These are phyloP conservation scores for Neoascochyta sp. DNA, from an alignment of 2,329 filamentous ascomycete genomes.

Conservation along the genomic window DNA sequence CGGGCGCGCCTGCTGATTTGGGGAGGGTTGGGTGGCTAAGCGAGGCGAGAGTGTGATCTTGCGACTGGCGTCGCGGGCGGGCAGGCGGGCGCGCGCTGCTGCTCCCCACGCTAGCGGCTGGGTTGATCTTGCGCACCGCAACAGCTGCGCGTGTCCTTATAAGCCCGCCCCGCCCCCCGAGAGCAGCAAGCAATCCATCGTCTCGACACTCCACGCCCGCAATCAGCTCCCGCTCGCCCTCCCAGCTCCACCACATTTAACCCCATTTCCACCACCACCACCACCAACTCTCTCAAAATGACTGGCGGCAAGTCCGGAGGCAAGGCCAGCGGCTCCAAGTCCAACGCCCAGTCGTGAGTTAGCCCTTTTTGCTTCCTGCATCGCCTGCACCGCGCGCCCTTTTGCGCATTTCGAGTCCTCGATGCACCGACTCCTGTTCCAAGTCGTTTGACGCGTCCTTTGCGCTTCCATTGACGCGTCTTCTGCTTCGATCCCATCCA, in stretches of 20 bases:
- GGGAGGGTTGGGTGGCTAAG: conserved; percentile 23
- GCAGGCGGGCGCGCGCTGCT: conserved; percentile 10
- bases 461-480: conserved; percentile 22
- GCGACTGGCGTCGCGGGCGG: too few species aligned
- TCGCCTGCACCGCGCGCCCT: conserved; percentile 1
- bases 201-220: conserved; percentile 33
- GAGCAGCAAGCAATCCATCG: conserved; percentile 41
- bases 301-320: conserved; percentile 99
- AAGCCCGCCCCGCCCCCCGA: conserved; percentile 38
- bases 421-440: conserved; percentile 2
- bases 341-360: conserved; percentile 91
- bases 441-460: conserved; percentile 8
- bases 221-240: conserved; percentile 22
- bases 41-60: conserved; percentile 25
- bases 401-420: conserved; percentile 6
- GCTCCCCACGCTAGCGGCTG: conserved; percentile 28
- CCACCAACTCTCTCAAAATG: conserved; percentile 71
- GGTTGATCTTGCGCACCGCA: conserved; percentile 42
- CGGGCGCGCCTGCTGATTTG: conserved; percentile 8
- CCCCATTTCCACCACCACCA: conserved; percentile 28
- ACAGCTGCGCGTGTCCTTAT: conserved; percentile 40
- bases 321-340: conserved; percentile 98
- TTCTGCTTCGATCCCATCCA: conserved; percentile 14
- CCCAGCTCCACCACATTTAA: conserved; percentile 11
- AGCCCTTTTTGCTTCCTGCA: conserved; percentile 7